Percentiles rank a stretch among this genome's conserved stretches.
These are phyloP conservation scores for Glycyrrhiza uralensis DNA, from an alignment of 306 rosid genomes.

Conservation along the genomic window DNA sequence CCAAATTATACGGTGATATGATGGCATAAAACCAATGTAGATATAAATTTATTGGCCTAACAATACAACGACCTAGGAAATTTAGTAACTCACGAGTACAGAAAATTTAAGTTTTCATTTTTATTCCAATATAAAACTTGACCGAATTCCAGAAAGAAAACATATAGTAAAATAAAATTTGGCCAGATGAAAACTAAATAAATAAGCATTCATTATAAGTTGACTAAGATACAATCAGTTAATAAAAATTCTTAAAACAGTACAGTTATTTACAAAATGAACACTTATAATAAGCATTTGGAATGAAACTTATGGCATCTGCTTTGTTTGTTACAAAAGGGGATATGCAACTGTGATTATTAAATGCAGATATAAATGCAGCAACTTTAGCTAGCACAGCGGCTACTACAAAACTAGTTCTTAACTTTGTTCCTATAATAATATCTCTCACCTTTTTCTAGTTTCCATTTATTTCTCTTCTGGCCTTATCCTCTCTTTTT, in stretches of 20 bases:
- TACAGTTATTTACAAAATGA: background rate
- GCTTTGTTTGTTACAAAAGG: background rate
- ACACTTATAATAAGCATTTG: background rate
- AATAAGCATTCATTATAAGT: background rate
- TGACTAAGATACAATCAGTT: background rate
- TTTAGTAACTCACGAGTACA: background rate
- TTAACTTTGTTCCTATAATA: background rate
- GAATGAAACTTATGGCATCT: background rate
- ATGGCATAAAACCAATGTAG: background rate
- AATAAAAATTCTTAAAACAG: background rate
- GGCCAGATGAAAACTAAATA: background rate
- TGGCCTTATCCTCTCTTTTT: background rate
- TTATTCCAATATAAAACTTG: background rate
- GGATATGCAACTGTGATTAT: background rate
- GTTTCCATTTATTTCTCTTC: background rate
- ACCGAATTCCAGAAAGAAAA: background rate
- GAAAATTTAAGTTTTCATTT: background rate
- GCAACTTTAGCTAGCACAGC: slow-evolving; percentile 23
- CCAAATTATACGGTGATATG: background rate
- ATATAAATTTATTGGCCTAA: background rate
- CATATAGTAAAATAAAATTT: background rate
- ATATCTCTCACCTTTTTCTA: background rate
- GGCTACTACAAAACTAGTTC: background rate
- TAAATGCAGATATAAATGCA: slow-evolving; percentile 30
- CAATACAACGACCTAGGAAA: background rate